These are phyloP conservation scores for Ascosphaera apis DNA, from an alignment of 2,329 filamentous ascomycete species.

Conservation along the genomic window DNA sequence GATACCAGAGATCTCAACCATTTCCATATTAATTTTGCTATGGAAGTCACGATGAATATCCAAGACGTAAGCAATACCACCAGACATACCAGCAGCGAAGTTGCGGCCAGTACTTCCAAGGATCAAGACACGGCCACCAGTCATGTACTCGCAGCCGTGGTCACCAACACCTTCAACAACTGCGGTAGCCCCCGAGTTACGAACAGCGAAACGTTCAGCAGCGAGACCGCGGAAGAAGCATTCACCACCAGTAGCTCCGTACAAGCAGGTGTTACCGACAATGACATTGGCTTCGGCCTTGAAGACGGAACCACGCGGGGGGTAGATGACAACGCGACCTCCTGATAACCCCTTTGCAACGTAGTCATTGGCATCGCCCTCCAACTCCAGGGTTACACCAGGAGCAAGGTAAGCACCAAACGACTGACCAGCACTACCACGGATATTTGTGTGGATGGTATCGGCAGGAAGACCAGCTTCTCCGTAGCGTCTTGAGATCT, in stretches of 20 bases:
- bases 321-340: slow-evolving; percentile 80
- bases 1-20: slow-evolving; percentile 73
- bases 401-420: slow-evolving; percentile 88
- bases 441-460: slow-evolving; percentile 88
- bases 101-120: slow-evolving; percentile 82
- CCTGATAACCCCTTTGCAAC: slow-evolving; percentile 90
- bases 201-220: slow-evolving; percentile 86
- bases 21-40: slow-evolving; percentile 87
- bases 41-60: slow-evolving; percentile 78
- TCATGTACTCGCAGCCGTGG: slow-evolving; percentile 98
- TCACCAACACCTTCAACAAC: slow-evolving; percentile 92
- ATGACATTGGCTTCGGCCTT: slow-evolving; percentile 92
- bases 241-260: slow-evolving; percentile 72
- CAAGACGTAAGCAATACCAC: slow-evolving; percentile 85
- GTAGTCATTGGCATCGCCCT: slow-evolving; percentile 92
- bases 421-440: slow-evolving; percentile 87
- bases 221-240: slow-evolving; percentile 96
- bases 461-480: slow-evolving; percentile 75
- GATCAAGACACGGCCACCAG: slow-evolving; percentile 71
- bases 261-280: slow-evolving; percentile 83
- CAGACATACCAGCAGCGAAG: slow-evolving; percentile 96
- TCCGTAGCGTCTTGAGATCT: slow-evolving; percentile 80
- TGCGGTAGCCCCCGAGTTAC: slow-evolving; percentile 89
- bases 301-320: slow-evolving; percentile 70
- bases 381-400: slow-evolving; percentile 81